phyloP scores from a whole-genome alignment of 2,329 filamentous ascomycete species.

The Immersiporthe knoxdaviesiana region DNA sequence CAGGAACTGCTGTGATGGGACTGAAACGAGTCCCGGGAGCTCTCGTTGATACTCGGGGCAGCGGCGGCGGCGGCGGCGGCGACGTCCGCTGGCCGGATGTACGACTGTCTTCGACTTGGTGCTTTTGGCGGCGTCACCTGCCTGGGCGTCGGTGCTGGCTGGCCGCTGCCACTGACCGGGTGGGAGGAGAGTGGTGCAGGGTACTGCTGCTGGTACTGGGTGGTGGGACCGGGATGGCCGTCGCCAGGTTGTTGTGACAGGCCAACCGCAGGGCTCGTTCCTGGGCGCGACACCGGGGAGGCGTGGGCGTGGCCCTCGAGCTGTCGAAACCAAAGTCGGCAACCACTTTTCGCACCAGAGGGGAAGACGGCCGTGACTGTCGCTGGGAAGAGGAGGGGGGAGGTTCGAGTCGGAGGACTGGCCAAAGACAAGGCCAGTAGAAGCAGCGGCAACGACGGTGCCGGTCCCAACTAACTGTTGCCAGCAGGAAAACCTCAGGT shows the following conservation, averaged over 20 bases:
- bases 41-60: conserved; percentile 46
- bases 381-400: conserved; percentile 36
- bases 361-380: conserved; percentile 38
- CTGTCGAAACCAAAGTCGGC: conserved; percentile 33
- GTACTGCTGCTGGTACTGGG: conserved; percentile 32
- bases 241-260: conserved; percentile 39
- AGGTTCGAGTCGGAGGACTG: conserved; percentile 48
- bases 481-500: not conserved
- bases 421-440: conserved; percentile 62
- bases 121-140: conserved; percentile 48
- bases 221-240: conserved; percentile 30
- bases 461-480: conserved; percentile 63
- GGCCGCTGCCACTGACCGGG: conserved; percentile 36
- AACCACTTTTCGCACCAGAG: conserved; percentile 38
- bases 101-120: conserved; percentile 46
- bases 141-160: conserved; percentile 40
- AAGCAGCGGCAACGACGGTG: conserved; percentile 63
- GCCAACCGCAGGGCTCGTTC: conserved; percentile 47
- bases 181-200: conserved; percentile 34
- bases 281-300: conserved; percentile 45
- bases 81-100: conserved; percentile 45
- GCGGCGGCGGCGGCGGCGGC: conserved; percentile 24
- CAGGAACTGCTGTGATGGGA: conserved; percentile 64
- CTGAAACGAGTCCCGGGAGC: conserved; percentile 59
- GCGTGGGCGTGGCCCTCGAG: conserved; percentile 33